Conservation (phyloP, 2,329 filamentous ascomycete species). For the Phialophora expanda region DNA sequence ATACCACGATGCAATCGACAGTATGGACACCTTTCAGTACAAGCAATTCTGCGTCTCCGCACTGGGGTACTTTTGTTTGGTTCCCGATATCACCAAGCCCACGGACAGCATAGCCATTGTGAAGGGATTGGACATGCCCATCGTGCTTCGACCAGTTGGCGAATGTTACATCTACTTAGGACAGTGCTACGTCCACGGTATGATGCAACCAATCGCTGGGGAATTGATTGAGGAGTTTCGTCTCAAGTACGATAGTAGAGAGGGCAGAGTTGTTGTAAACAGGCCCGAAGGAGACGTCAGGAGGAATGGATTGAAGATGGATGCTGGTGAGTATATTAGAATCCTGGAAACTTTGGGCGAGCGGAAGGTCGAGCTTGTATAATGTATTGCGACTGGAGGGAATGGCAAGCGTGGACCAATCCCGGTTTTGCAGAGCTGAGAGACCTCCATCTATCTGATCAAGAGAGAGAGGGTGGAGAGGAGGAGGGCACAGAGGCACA, state of each 20-base stretch:
- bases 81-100: conserved; percentile 16
- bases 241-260: conserved; percentile 13
- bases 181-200: conserved; percentile 30
- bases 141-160: conserved; percentile 22
- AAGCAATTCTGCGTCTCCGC: conserved; percentile 21
- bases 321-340: conserved; percentile 26
- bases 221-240: conserved; percentile 29
- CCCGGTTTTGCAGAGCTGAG: not conserved
- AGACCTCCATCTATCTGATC: not conserved
- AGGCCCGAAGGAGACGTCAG: conserved; percentile 27
- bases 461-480: too few species aligned
- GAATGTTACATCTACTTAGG: conserved; percentile 23
- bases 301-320: conserved; percentile 25
- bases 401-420: not conserved
- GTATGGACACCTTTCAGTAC: conserved; percentile 16
- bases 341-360: conserved; percentile 24
- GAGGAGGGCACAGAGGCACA: too few species aligned
- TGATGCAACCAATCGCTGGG: conserved; percentile 27
- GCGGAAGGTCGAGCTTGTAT: conserved; percentile 23
- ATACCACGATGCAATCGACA: conserved; percentile 24
- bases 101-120: conserved; percentile 25
- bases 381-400: not conserved
- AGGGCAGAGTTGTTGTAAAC: conserved; percentile 13
- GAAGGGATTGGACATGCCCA: conserved; percentile 26
- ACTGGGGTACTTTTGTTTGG: conserved; percentile 24